phyloP scores from a whole-genome alignment of 805 yeast genomes.

The Maudiozyma serrabonitensis region DNA sequence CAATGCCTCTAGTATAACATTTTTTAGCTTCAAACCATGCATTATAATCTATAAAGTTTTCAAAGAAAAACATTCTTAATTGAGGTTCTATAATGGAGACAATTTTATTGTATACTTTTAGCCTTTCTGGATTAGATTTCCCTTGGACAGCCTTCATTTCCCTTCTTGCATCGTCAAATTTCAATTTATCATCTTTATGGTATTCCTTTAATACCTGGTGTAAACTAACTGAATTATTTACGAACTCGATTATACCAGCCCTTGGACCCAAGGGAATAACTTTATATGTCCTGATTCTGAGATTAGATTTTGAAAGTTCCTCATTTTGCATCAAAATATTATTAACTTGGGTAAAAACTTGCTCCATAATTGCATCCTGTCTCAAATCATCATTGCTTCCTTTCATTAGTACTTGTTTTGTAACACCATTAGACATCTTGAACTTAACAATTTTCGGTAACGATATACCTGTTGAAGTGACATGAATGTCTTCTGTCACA shows the following conservation, averaged over 20 bases:
- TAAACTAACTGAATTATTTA: constrained; percentile 61
- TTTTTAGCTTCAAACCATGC: constrained; percentile 63
- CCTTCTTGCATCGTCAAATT: constrained; percentile 49
- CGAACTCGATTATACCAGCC: constrained; percentile 87
- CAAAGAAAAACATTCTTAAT: constrained; percentile 60
- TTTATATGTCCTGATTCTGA: constrained; percentile 71
- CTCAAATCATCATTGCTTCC: constrained; percentile 86
- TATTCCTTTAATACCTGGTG: constrained; percentile 56
- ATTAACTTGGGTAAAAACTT: constrained; percentile 84
- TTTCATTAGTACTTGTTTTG: constrained; percentile 57
- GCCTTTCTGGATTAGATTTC: constrained; percentile 35
- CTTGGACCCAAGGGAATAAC: constrained; percentile 85
- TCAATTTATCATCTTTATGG: constrained; percentile 46
- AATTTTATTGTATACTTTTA: constrained; percentile 39
- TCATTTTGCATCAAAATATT: constrained; percentile 46
- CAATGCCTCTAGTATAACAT: constrained; percentile 66
- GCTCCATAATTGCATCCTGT: constrained; percentile 97
- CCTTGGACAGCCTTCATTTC: constrained; percentile 52
- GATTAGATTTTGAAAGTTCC: constrained; percentile 44
- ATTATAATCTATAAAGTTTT: constrained; percentile 54
- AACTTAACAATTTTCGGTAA: constrained; percentile 71
- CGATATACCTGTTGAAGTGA: constrained; percentile 81
- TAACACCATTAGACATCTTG: constrained; percentile 45
- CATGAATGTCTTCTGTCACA: constrained; percentile 38
- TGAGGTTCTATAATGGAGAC: constrained; percentile 50